Evolutionary conservation across 2,329 filamentous ascomycete species (phyloP), one percentile per base, ranked within the genome.

Genomic region (Ophiostoma perfectum): DNA sequence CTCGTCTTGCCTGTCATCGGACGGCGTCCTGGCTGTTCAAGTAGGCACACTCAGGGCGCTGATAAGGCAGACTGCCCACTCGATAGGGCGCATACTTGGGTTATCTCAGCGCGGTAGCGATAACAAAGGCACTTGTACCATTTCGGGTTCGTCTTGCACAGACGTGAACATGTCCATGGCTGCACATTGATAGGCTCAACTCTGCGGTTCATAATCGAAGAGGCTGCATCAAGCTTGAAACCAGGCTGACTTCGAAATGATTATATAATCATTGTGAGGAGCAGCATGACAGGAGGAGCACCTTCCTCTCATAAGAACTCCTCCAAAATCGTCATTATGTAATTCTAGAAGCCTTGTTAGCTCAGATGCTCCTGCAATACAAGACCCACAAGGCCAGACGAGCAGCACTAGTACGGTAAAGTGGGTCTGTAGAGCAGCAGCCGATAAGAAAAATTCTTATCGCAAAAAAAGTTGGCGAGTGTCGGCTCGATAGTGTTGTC

Each of bases 381-480:
- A 27, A 8, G 9, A 16, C 42, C 47, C 47, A 52, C n/a, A 52
- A 52, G 47, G 47, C 47, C 42, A 52, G 47, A 52, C 47, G 5
- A 16, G 16, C 47, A n/a, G 47, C 47, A 38, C 9, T 6, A 58
- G 8, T 27, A 52, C 49, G 14, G 9, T 38, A 38, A 70, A 62
- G 38, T 65, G 66, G 69, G 41, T 42, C 63, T n/a, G 2, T 2
- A 39, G 27, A 18, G 8, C 16, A 39, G 41, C 52, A 27, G 42
- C 12, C 55, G 70, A 71, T 71, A 71, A 71, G 66, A 67, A 69
- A 68, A 68, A 47, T 27, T 63, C 64, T 70, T 71, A 71, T 71
- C 69, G 70, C 45, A 66, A 36, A 65, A 69, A 68, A 68, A 63
- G 60, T 14, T 64, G 42, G 55, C 16, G 55, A 60, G 8, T 27